Evolutionary conservation across 306 rosid species (phyloP).

Genomic region (Prunus armeniaca): DNA sequence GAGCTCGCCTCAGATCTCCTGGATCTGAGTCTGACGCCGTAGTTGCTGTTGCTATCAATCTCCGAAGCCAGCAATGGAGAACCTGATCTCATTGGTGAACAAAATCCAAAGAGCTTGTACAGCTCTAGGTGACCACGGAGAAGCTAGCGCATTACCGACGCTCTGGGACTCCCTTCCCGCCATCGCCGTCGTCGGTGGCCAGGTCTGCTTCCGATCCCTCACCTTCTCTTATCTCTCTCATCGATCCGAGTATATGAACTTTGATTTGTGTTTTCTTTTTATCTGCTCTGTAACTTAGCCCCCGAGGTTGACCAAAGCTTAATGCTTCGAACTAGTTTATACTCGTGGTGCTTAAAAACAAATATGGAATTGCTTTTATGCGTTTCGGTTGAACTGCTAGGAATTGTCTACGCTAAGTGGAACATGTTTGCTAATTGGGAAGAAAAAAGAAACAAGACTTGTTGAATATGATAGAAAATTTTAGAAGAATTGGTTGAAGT

Average conservation of each 20-base stretch:
- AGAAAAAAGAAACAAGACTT: background rate
- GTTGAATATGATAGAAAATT: background rate
- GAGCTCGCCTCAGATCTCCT: constrained; percentile 34
- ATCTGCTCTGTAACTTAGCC: background rate
- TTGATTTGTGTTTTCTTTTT: background rate
- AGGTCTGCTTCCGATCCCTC: constrained; percentile 53
- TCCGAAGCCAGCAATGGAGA: constrained; percentile 53
- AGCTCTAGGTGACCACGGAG: constrained; percentile 93
- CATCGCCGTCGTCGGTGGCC: constrained; percentile 98
- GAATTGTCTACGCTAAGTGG: background rate
- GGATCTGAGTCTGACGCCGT: constrained; percentile 28
- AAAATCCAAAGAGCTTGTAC: constrained; percentile 96
- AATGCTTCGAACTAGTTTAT: background rate
- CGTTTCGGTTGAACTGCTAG: background rate
- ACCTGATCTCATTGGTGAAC: constrained; percentile 79
- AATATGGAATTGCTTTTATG: background rate
- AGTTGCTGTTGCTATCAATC: constrained; percentile 11
- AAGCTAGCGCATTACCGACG: constrained; percentile 79
- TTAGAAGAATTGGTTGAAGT: background rate
- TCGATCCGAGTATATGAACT: background rate
- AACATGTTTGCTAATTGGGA: background rate
- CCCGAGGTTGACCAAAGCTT: background rate
- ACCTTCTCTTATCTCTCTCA: background rate
- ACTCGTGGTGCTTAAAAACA: background rate
- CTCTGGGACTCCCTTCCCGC: constrained; percentile 95